phyloP scores from a whole-genome alignment of 805 yeast species.

The Candida corydali region DNA sequence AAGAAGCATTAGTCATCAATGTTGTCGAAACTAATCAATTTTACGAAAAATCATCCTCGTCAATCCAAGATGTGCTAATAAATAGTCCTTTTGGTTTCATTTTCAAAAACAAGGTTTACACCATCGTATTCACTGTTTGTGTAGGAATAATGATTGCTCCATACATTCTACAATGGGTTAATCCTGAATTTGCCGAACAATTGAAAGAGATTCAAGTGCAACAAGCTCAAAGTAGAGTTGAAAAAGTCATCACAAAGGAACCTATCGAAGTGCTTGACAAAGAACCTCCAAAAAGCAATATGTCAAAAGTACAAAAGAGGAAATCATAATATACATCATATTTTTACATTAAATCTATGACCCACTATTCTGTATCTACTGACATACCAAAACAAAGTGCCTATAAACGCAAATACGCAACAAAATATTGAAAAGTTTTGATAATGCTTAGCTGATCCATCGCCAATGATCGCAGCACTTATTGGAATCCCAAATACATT shows the following conservation, averaged over 20 bases:
- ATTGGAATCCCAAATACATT: slow-evolving; percentile 34
- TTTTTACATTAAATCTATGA: slow-evolving; percentile 17
- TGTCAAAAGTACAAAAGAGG: no score
- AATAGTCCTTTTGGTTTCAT: slow-evolving; percentile 40
- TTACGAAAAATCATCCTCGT: slow-evolving; percentile 29
- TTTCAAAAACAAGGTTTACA: slow-evolving; percentile 31
- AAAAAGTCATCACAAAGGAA: slow-evolving; percentile 4
- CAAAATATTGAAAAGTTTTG: slow-evolving; percentile 30
- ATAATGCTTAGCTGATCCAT: slow-evolving; percentile 24
- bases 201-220: slow-evolving; percentile 12
- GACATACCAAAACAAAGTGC: slow-evolving; percentile 24
- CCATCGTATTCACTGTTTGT: slow-evolving; percentile 26
- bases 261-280: no score
- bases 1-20: slow-evolving; percentile 19
- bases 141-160: slow-evolving; percentile 31
- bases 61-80: slow-evolving; percentile 28
- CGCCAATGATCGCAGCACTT: slow-evolving; percentile 33
- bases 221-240: slow-evolving; percentile 6
- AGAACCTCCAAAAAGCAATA: no score
- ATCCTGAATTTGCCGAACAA: slow-evolving; percentile 36
- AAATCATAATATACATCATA: no score
- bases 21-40: slow-evolving; percentile 23
- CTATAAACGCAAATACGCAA: slow-evolving; percentile 23
- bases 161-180: slow-evolving; percentile 21
- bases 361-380: slow-evolving; percentile 33